Base-by-base conservation (phyloP, 2,329 filamentous ascomycete species). In the Fusarium poae region DNA sequence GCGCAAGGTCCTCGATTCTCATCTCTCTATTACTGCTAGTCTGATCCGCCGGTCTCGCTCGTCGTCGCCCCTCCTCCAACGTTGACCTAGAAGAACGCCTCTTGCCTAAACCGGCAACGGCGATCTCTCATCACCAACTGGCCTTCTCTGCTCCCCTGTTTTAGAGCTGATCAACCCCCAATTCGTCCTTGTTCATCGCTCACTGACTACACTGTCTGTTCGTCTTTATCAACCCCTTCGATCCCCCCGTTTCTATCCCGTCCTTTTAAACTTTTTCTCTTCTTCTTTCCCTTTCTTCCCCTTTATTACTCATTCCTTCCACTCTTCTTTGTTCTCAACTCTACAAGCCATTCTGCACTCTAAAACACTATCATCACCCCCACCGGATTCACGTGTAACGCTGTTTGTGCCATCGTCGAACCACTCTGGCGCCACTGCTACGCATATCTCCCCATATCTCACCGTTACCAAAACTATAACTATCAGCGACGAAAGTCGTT, bases 91-190 rank as follows among this genome's bases (percentile, higher is more conserved):
- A 35, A 62, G 44, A 44, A 54, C 53, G 56, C 40, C 46, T 67
- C 68, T 74, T 58, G 57, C 73, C 67, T 42, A 74, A 74, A 67
- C 62, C 59, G 68, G 72, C 62, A 75, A 74, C 71, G 71, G 57
- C 58, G 63, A 74, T 75, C 73, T 62, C 72, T 66, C 61, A 66
- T 73, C 72, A 70, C 67, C 40, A 43, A 43, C 40, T 43, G 21
- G 9, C 40, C 23, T 21, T 61, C 67, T 54, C 61, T 58, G 45
- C 70, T 72, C 65, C 62, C 71, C 62, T 57, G 52, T 73, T 72
- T 75, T 73, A 72, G 64, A 75, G 71, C 73, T 75, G 73, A 72
- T 72, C 64, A 60, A 65, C 69, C 56, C 58, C 69, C 67, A 61
- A 69, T 65, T 71, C 56, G 46, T 67, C 55, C 43, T 59, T 58